Conservation (phyloP, 2,329 filamentous ascomycete genomes). For the Lasiodiplodia hormozganensis region DNA sequence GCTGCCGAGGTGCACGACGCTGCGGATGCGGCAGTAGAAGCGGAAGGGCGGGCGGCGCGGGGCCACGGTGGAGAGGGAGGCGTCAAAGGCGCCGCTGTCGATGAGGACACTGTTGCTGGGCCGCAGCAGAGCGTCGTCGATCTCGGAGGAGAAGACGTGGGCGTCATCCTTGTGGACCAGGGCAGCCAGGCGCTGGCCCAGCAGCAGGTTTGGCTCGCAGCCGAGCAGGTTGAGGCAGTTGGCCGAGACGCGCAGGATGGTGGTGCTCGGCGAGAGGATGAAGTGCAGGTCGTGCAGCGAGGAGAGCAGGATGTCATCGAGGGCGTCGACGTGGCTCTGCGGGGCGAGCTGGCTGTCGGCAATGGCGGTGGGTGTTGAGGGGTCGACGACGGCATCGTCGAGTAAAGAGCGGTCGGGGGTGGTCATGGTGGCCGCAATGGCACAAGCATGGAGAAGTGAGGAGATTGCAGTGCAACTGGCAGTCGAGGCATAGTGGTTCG, state of each 20-base stretch:
- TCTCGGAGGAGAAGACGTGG: neutral
- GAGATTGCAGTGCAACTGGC: neutral
- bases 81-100: neutral
- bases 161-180: conserved; percentile 12
- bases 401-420: neutral
- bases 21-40: conserved; percentile 25
- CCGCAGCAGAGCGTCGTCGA: conserved; percentile 3
- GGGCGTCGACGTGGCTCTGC: neutral
- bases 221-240: conserved; percentile 17
- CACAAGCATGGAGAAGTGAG: neutral
- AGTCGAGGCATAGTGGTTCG: neutral
- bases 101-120: neutral
- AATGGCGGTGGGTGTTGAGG: neutral
- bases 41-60: conserved; percentile 1
- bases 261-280: conserved; percentile 19
- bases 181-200: conserved; percentile 10
- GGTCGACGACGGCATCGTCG: neutral
- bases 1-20: conserved; percentile 7
- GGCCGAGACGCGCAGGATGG: conserved; percentile 21
- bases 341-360: neutral
- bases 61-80: neutral
- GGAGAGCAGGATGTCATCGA: conserved; percentile 17
- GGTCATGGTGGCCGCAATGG: conserved; percentile 16
- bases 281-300: conserved; percentile 16
- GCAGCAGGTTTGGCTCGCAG: conserved; percentile 21